phyloP scores from a whole-genome alignment of 192 early-diverging fungal genomes.

The Mortierella alpina region DNA sequence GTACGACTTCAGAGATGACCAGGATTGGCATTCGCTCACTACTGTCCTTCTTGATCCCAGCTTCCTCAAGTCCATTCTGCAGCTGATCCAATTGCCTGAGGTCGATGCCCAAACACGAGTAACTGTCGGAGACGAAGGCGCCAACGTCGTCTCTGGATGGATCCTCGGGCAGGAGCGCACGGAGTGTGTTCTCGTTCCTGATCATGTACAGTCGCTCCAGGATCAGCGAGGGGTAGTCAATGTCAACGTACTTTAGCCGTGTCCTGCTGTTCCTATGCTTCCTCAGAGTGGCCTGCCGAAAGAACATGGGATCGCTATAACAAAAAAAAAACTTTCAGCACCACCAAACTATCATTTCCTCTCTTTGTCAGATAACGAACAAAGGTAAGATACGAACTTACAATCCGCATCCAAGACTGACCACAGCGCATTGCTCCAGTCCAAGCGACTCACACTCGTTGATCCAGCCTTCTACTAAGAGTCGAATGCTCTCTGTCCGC shows the following conservation, averaged over 20 bases:
- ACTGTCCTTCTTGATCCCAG: conserved; percentile 5
- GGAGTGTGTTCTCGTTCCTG: conserved; percentile 24
- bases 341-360: no score
- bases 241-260: conserved; percentile 39
- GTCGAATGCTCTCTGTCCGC: conserved; percentile 35
- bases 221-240: conserved; percentile 44
- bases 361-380: no score
- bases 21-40: conserved; percentile 20
- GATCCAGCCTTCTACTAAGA: conserved; percentile 42
- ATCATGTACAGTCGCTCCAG: conserved; percentile 46
- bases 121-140: conserved; percentile 33
- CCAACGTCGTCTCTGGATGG: conserved; percentile 33
- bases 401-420: conserved; percentile 49
- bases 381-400: conserved; percentile 4
- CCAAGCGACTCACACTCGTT: conserved; percentile 27
- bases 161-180: conserved; percentile 28
- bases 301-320: conserved; percentile 40
- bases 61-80: conserved; percentile 13
- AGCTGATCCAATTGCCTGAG: conserved; percentile 23
- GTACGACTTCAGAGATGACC: conserved; percentile 40
- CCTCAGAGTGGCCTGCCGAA: conserved; percentile 22
- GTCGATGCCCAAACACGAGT: conserved; percentile 46
- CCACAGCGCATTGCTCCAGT: conserved; percentile 25
- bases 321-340: background rate
- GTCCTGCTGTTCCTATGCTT: conserved; percentile 20